Evolutionary conservation across 305 asterid genomes (phyloP).

Genomic region (Andrographis paniculata): DNA sequence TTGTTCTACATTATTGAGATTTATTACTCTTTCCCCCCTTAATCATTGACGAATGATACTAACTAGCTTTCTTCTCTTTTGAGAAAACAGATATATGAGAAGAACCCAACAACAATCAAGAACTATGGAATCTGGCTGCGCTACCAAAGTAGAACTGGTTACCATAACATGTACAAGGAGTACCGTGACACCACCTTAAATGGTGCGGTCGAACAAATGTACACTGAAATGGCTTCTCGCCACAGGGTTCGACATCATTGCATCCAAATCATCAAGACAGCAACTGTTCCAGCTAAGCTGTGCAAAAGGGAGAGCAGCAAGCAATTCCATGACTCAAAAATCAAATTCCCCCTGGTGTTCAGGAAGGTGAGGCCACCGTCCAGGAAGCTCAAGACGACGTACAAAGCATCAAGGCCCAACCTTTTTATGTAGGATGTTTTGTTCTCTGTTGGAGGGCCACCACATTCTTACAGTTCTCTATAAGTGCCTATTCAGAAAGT

Average conservation of each 20-base stretch:
- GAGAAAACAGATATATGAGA: slow-evolving; percentile 52
- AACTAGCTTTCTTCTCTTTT: no score
- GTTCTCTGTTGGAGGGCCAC: slow-evolving; percentile 3
- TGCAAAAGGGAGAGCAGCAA: slow-evolving; percentile 80
- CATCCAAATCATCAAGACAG: slow-evolving; percentile 78
- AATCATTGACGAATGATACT: no score
- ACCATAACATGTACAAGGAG: no score
- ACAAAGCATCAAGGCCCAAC: slow-evolving; percentile 78
- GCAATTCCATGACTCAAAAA: slow-evolving; percentile 71
- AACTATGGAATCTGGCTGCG: slow-evolving; percentile 78
- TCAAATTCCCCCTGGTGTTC: slow-evolving; percentile 65
- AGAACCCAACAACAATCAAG: slow-evolving; percentile 77
- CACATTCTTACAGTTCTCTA: no score
- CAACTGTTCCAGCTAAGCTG: slow-evolving; percentile 72
- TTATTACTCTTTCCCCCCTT: no score
- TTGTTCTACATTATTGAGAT: no score
- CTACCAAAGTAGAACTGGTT: slow-evolving; percentile 81
- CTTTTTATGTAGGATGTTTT: slow-evolving; percentile 45
- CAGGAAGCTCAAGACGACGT: slow-evolving; percentile 82
- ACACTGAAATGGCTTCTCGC: slow-evolving; percentile 87
- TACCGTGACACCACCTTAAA: slow-evolving; percentile 81
- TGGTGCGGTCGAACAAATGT: slow-evolving; percentile 78
- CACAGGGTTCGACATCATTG: no score
- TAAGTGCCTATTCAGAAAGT: no score
- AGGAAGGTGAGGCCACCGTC: slow-evolving; percentile 84